Conservation (phyloP, 2,329 filamentous ascomycete species). For the Achaetomium macrosporum region DNA sequence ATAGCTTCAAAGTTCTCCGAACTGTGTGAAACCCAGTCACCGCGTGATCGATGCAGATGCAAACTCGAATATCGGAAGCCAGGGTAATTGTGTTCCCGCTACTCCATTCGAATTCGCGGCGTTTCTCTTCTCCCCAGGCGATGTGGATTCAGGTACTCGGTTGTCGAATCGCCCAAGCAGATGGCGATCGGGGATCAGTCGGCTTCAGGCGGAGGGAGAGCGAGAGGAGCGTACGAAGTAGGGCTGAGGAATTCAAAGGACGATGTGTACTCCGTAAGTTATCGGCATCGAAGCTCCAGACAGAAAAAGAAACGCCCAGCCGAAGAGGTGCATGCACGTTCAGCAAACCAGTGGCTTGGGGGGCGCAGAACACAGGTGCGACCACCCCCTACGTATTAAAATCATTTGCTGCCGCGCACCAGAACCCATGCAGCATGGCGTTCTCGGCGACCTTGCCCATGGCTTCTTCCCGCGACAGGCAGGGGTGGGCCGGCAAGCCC, state of each 20-base stretch:
- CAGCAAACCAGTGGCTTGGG: constrained; percentile 1
- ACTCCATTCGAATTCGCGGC: background rate
- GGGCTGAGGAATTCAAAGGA: background rate
- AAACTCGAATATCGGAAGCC: background rate
- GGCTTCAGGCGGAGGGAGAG: background rate
- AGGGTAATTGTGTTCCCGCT: background rate
- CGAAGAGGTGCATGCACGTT: background rate
- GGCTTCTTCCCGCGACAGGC: background rate
- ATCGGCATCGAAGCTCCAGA: constrained; percentile 1
- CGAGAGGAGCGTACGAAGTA: background rate
- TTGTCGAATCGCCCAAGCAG: background rate
- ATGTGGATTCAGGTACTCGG: background rate
- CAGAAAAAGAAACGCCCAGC: background rate
- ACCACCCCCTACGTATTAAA: background rate
- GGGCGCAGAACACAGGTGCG: constrained; percentile 3
- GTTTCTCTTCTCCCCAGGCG: background rate
- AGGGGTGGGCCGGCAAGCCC: background rate
- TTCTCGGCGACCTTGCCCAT: background rate
- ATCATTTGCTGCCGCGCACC: constrained; percentile 8
- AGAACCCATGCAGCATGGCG: constrained; percentile 2
- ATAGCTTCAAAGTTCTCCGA: background rate
- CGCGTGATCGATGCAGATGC: background rate
- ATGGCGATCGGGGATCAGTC: background rate
- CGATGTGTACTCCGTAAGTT: background rate
- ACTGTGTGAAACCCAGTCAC: background rate